Evolutionary conservation across 352 stramenopile genomes (phyloP), one percentile per base, ranked within the genome.

Genomic region (Globisporangium megalacanthum): DNA sequence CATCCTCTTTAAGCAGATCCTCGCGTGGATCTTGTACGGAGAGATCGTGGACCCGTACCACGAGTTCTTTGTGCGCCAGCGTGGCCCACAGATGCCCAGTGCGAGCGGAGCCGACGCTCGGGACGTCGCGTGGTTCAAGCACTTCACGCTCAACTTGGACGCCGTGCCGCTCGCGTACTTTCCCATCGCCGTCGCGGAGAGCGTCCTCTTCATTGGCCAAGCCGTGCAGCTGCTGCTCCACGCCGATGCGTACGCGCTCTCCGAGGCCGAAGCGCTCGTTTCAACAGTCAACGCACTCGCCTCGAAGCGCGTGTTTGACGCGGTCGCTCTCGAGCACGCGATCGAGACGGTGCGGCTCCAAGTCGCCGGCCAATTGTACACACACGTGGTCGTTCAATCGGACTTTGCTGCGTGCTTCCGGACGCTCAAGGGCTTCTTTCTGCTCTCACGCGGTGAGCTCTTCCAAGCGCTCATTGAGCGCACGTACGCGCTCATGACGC

Each of bases 21-120:
- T 91, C n/a, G 68, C 77, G 50, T 94, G 81, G 81, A 89, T 94
- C 71, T 51, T 87, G 9, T 81, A 86, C 48, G 78, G 78, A 4
- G 75, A 88, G 31, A 68, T 90, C 33, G 58, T 87, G 9, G 83
- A 94, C 29, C 83, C 83, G 44, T 79, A 76, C 49, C 55, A 64
- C 25, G 83, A 94, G 52, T 94, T 94, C 69, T 92, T 94, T 65
- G 69, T 94, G 14, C 42, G 46, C 48, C 70, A 78, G 60, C 72
- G 44, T 39, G 19, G 13, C 35, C 35, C 35, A 39, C 35, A 39
- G 17, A n/a, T 36, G 6, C 29, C 54, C 20, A 11, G 11, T 15
- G 7, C 22, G 37, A 49, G 50, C 31, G 31, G 14, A 66, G 1
- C 8, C 50, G 39, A 62, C 37, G 58, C 56, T 36, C 0, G 52